Evolutionary conservation across 164 flowering plant species (phyloP).

Genomic region (Warburgia ugandensis): DNA sequence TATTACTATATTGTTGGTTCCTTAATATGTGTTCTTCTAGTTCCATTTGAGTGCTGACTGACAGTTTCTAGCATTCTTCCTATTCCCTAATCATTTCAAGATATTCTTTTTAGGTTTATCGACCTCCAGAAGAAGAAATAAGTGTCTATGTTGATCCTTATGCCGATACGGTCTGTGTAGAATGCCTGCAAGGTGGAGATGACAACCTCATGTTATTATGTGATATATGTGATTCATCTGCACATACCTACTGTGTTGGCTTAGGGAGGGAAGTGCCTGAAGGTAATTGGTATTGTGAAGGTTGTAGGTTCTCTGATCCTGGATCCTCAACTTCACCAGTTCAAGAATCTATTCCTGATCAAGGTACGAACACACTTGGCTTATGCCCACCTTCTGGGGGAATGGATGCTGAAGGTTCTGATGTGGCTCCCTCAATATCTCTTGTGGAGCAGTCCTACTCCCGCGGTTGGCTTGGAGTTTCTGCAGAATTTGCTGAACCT

Average conservation of each 20-base stretch:
- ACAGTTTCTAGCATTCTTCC: no score
- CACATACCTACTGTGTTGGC: conserved; percentile 98
- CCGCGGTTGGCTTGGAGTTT: no score
- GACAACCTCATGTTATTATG: conserved; percentile 92
- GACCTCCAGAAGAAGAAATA: conserved; percentile 93
- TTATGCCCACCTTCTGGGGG: conserved; percentile 21
- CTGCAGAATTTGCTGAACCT: no score
- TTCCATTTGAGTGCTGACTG: no score
- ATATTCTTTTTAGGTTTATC: conserved; percentile 62
- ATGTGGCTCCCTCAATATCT: conserved; percentile 9
- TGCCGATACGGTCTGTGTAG: conserved; percentile 77
- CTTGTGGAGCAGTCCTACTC: not conserved
- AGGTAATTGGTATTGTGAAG: conserved; percentile 97
- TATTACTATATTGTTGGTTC: no score
- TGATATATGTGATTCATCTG: conserved; percentile 96
- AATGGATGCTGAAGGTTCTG: conserved; percentile 30
- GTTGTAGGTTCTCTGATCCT: conserved; percentile 60
- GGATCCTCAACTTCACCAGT: conserved; percentile 42
- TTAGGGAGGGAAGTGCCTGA: conserved; percentile 91
- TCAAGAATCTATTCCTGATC: conserved; percentile 29
- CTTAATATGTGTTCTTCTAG: no score
- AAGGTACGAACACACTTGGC: conserved; percentile 22
- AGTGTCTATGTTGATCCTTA: conserved; percentile 86
- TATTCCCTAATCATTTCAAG: no score
- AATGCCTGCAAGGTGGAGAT: conserved; percentile 89